These are phyloP conservation scores for Pontederia crassipes DNA, from an alignment of 176 grass and related monocot genomes.

Conservation along the genomic window DNA sequence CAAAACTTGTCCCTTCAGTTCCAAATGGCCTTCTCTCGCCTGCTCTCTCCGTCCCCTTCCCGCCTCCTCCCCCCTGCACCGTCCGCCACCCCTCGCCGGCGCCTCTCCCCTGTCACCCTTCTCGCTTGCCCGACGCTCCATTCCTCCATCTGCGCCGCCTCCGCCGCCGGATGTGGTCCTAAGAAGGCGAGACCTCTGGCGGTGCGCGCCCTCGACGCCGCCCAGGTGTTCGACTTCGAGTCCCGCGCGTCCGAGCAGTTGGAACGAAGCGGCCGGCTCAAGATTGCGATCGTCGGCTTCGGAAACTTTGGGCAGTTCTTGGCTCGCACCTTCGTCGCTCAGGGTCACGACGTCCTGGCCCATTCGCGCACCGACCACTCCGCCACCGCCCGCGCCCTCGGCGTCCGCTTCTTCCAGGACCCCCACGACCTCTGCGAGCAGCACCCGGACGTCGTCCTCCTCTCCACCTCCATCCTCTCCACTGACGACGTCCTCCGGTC, in stretches of 20 bases:
- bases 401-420: constrained; percentile 48
- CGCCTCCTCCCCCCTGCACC: too few relatives aligned
- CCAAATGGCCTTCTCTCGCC: too few relatives aligned
- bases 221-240: constrained; percentile 37
- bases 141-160: too few relatives aligned
- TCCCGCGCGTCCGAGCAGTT: constrained; percentile 3
- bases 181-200: too few relatives aligned
- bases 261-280: constrained; percentile 24
- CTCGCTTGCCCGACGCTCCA: too few relatives aligned
- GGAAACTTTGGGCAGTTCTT: constrained; percentile 82
- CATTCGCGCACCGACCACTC: constrained; percentile 74
- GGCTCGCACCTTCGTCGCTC: constrained; percentile 29
- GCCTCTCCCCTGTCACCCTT: too few relatives aligned
- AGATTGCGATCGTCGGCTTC: constrained; percentile 77
- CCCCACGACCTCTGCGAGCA: constrained; percentile 74
- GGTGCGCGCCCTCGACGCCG: constrained; percentile 19
- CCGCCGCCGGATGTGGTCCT: too few relatives aligned
- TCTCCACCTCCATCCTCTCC: constrained; percentile 68
- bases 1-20: too few relatives aligned
- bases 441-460: constrained; percentile 68
- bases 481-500: constrained; percentile 40
- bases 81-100: too few relatives aligned
- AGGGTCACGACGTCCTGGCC: constrained; percentile 66
- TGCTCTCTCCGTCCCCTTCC: too few relatives aligned
- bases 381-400: constrained; percentile 30